These are phyloP conservation scores for Chlamydomonas sp. DNA, from an alignment of 139 green algal genomes.

Conservation along the genomic window DNA sequence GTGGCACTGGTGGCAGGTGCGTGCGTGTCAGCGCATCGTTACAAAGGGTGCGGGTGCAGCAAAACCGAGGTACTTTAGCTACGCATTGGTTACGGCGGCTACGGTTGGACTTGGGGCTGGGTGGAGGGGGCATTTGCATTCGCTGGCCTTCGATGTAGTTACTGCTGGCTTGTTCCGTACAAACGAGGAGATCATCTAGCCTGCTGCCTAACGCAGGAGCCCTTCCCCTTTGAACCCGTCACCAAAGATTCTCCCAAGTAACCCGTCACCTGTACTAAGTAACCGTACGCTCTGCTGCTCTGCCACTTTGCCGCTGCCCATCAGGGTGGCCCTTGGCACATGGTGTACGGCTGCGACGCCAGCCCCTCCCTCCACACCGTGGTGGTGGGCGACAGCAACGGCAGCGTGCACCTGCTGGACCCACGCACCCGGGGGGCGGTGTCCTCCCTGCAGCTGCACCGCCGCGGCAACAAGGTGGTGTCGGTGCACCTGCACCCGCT, in stretches of 20 bases:
- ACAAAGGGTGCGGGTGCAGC: too few relatives aligned
- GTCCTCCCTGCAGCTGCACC: slow-evolving; percentile 35
- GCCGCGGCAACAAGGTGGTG: slow-evolving; percentile 51
- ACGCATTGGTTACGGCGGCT: too few relatives aligned
- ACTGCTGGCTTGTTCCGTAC: too few relatives aligned
- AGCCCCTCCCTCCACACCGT: slow-evolving; percentile 33
- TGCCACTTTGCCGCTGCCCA: neutral
- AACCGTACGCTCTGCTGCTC: neutral
- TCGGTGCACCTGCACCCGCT: slow-evolving; percentile 75
- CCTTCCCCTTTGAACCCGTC: too few relatives aligned
- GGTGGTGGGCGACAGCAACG: slow-evolving; percentile 76
- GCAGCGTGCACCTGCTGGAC: slow-evolving; percentile 70
- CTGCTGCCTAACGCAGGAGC: too few relatives aligned
- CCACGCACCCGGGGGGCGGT: slow-evolving; percentile 40
- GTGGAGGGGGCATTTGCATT: too few relatives aligned
- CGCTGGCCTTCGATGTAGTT: too few relatives aligned
- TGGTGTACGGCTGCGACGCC: slow-evolving; percentile 70
- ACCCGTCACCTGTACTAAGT: too few relatives aligned
- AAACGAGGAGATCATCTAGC: too few relatives aligned
- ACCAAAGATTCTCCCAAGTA: too few relatives aligned
- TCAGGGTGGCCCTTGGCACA: slow-evolving; percentile 67
- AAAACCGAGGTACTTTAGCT: too few relatives aligned
- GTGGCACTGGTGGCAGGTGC: neutral
- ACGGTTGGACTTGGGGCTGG: too few relatives aligned
- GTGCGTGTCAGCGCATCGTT: neutral